Conservation (phyloP, 2,329 filamentous ascomycete genomes). For the Hypoxylon sp. region DNA sequence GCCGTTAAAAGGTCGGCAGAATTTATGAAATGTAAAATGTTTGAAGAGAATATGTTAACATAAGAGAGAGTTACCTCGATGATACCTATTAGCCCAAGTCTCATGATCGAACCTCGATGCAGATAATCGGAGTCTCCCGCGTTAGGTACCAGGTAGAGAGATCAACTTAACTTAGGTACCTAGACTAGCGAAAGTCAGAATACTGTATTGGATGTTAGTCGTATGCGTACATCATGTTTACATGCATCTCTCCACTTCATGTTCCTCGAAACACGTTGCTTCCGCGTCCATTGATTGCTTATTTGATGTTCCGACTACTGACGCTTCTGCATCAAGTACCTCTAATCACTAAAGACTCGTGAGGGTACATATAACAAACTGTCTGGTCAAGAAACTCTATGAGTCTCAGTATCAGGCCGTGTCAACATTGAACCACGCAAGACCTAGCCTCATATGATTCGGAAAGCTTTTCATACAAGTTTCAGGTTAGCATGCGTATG, state of each 20-base stretch:
- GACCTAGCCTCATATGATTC: background rate
- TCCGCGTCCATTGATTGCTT: constrained; percentile 6
- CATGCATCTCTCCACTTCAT: constrained; percentile 28
- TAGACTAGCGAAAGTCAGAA: constrained; percentile 31
- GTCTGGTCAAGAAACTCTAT: background rate
- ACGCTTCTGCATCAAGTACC: constrained; percentile 2
- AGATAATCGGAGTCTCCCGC: constrained; percentile 47
- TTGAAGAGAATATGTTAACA: constrained; percentile 3
- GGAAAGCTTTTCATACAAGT: background rate
- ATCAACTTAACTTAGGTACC: constrained; percentile 23
- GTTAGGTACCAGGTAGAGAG: constrained; percentile 25
- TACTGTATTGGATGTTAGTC: constrained; percentile 7
- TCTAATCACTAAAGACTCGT: constrained; percentile 1
- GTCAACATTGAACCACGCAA: too few relatives aligned
- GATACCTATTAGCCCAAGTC: constrained; percentile 29
- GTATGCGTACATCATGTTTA: constrained; percentile 11
- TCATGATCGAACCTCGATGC: constrained; percentile 48
- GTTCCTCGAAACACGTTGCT: constrained; percentile 20
- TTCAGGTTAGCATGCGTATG: background rate
- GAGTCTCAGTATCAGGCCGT: background rate
- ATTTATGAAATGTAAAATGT: constrained; percentile 2
- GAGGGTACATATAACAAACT: background rate
- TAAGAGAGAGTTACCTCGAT: constrained; percentile 11
- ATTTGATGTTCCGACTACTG: constrained; percentile 1
- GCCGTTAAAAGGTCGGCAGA: background rate